Conservation (phyloP, 148 eudicot species). For the Diospyros lotus region DNA sequence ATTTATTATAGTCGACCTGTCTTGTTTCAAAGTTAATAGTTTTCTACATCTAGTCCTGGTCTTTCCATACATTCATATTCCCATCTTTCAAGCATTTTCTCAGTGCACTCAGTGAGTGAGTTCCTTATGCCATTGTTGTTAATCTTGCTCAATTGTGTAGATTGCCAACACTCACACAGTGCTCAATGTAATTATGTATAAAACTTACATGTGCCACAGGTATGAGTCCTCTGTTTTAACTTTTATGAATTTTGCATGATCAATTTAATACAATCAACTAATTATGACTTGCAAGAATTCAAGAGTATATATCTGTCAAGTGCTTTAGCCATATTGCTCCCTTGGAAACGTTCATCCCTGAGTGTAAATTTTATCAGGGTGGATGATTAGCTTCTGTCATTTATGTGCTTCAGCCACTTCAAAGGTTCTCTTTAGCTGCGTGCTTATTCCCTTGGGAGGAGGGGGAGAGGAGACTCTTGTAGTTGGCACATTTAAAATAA, state of each 20-base stretch:
- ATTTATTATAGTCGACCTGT: not conserved
- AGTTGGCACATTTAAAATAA: not conserved
- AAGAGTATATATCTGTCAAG: not conserved
- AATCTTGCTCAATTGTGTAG: not conserved
- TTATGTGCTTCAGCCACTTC: constrained; percentile 3
- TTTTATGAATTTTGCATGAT: not conserved
- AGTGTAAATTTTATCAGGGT: not conserved
- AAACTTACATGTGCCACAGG: not conserved
- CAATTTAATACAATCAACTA: not conserved
- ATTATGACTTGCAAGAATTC: not conserved
- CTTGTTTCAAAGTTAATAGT: constrained; percentile 3
- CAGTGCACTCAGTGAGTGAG: not conserved
- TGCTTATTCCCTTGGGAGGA: no score
- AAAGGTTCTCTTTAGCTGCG: not conserved
- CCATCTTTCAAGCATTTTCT: not conserved
- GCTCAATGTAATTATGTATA: not conserved
- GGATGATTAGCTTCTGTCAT: not conserved
- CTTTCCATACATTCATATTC: not conserved
- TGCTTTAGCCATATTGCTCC: constrained; percentile 1
- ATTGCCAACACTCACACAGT: not conserved
- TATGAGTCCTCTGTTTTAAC: not conserved
- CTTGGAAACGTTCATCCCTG: constrained; percentile 1
- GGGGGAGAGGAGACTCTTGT: no score
- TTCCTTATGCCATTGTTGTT: not conserved
- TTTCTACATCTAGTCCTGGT: not conserved